Percentiles rank a stretch among this genome's conserved stretches.
Conservation (phyloP, 2,329 filamentous ascomycete genomes). For the Talaromyces piceae region DNA sequence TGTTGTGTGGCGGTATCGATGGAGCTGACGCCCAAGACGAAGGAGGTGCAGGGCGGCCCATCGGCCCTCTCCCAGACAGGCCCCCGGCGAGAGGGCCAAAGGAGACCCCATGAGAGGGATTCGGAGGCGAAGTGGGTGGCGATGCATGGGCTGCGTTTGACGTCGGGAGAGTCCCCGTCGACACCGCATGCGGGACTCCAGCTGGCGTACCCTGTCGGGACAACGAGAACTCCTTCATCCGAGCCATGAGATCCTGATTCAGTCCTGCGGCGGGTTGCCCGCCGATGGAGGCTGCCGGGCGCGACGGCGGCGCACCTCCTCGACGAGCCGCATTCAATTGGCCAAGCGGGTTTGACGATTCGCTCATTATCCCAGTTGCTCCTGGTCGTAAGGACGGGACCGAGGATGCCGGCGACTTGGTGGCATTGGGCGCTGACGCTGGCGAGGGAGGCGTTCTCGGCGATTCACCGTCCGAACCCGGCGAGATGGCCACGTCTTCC, state of each 20-base stretch:
- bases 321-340: conserved; percentile 62
- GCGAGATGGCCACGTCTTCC: conserved; percentile 16
- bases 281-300: conserved; percentile 27
- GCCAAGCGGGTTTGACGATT: conserved; percentile 75
- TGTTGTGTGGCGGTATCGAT: conserved; percentile 29
- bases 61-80: conserved; percentile 23
- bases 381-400: conserved; percentile 20
- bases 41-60: conserved; percentile 21
- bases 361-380: conserved; percentile 8
- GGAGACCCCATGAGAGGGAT: conserved; percentile 12
- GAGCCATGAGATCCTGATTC: conserved; percentile 58
- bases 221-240: conserved; percentile 63
- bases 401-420: conserved; percentile 22
- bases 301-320: conserved; percentile 21
- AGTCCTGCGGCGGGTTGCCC: conserved; percentile 44
- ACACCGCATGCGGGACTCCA: conserved; percentile 23
- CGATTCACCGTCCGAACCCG: conserved; percentile 15
- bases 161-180: conserved; percentile 28
- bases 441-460: conserved; percentile 16
- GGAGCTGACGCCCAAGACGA: conserved; percentile 29
- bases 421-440: conserved; percentile 19
- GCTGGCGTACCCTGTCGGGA: conserved; percentile 54
- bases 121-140: conserved; percentile 8
- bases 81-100: conserved; percentile 23
- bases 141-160: conserved; percentile 10